Base-by-base conservation (phyloP, 495 filamentous ascomycete species). In the Annulohypoxylon maeteangense region DNA sequence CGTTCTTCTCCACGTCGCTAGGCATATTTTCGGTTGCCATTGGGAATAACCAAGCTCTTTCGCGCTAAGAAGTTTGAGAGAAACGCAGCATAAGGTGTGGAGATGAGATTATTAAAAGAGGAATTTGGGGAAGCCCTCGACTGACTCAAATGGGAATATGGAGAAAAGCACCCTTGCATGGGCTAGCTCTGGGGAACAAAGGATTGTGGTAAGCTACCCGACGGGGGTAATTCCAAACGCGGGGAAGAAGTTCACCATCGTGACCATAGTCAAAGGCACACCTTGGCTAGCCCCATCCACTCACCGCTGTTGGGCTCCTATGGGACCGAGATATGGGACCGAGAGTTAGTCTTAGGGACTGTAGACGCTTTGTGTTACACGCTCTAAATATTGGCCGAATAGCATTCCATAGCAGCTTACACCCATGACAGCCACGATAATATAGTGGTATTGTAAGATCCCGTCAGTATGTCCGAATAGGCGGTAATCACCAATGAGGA, bases 1-100 rank as follows among this genome's bases (percentile, higher is more conserved):
- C 38, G 34, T 67, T 63, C 59, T 74, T 74, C 74, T 78, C 75
- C 16, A 78, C 42, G 65, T 77, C 75, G 65, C 62, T 63, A 44
- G 25, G 25, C 5, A 50, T 23, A 20, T 63, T 60, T 59, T 76
- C 51, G 50, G 69, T 66, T 22, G 75, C 66, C 74, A 78, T 78
- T 68, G 45, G 25, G 47, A 63, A 68, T 53, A 53, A 25, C 18
- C 20, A 48, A 47, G 32, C 64, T 64, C 34, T 36, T 54, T 66
- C 16, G 20, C 6, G 36, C 12, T 22, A 62, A 18, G 16, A 7
- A 48, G 36, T 47, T 7, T 18, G 40, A 51, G 20, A 29, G 56
- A 54, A 70, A 34, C 25, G 23, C 22, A 70, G 34, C 32, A 23
- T 18, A 27, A 6, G 58, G 38, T 27, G 45, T 25, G 62, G 56